Evolutionary conservation across 768 basidiomycete genomes (phyloP), one percentile per base, ranked within the genome.

Genomic region (Leccinum obscurum): DNA sequence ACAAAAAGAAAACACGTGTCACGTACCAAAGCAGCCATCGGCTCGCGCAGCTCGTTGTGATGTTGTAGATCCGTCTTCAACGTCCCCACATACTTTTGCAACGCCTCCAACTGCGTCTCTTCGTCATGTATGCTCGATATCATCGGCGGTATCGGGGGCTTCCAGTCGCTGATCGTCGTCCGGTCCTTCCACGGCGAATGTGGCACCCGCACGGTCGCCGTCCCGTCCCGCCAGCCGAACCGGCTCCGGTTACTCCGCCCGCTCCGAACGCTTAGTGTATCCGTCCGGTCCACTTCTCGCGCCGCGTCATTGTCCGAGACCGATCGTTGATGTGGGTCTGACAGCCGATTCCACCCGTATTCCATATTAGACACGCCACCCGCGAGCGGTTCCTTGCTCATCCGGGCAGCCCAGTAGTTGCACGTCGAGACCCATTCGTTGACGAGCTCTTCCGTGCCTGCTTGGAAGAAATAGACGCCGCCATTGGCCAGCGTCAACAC

Each of bases 331-430:
- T 84, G 83, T 44, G 79, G 66, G 60, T 89, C 89, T 26, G 79
- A 66, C 8, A 93, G 82, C 20, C 92, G 83, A 72, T 86, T 95
- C 97, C 97, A 99, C 9, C 97, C 97, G 70, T 98, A 97, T 74
- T 99, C 97, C 92, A 98, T 96, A 77, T 98, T 99, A 53, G 93
- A 95, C 8, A 99, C 95, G 24, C 97, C 97, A 5, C 97, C 97
- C 2, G 91, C 83, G 3, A 99, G 82, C 1, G 97, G 97, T 70
- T 98, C 95, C 67, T 96, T 95, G 74, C 92, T 94, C 58, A 87
- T 92, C 50, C 97, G 82, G 2, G 96, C 97, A 0, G 97, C 93
- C 97, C 97, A 98, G 72, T 99, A 99, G 78, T 98, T 99, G 83
- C 96, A 98, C 0, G 97, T 97, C 44, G 92, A 89, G 7, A 97